Base-by-base conservation (phyloP, 257 asterid species). In the Knoxia roxburghii region DNA sequence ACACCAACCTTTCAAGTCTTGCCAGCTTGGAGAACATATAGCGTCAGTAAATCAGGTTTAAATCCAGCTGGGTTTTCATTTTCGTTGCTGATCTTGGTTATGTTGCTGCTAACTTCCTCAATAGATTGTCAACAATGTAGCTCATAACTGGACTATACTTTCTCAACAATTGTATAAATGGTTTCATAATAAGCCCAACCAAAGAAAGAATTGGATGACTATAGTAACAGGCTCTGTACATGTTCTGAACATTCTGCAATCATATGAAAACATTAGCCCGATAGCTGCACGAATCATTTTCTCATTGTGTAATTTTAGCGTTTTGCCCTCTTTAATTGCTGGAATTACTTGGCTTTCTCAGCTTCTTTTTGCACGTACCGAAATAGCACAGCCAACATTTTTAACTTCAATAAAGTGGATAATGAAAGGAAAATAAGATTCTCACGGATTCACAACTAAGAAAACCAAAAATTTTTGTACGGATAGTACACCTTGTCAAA, bases 21-120 rank as follows among this genome's bases (percentile, higher is more conserved):
- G 29, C 45, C 58, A 23, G 39, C 41, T 26, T 54, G 54, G 57
- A 33, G 41, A 65, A 14, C 61, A 33, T 50, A 32, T 39, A 17
- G n/a, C 61, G 33, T 24, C 20, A 50, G 15, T 39, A 17, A 24
- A 53, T 32, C 63, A 23, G 46, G 54, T 21, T 67, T 29, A 35
- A 40, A 18, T 72, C 61, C 43, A 37, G 68, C 62, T 45, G 23
- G 67, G 62, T 65, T 66, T 23, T 57, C 61, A 27, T 46, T 8
- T 14, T 21, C 32, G 35, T 65, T 65, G 37, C 41, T 9, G 54
- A 20, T 57, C 67, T 65, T 54, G 52, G 17, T 5, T 23, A 8
- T 18, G 67, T 59, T 62, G 56, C 12, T 7, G 27, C 39, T 62
- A 30, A 14, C 49, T 37, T 39, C 39, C 35, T 57, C 53, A 61